Percentiles rank a stretch among this genome's conserved stretches.
These are phyloP conservation scores for Arctium minus DNA, from an alignment of 129 eudicot genomes.

Conservation along the genomic window DNA sequence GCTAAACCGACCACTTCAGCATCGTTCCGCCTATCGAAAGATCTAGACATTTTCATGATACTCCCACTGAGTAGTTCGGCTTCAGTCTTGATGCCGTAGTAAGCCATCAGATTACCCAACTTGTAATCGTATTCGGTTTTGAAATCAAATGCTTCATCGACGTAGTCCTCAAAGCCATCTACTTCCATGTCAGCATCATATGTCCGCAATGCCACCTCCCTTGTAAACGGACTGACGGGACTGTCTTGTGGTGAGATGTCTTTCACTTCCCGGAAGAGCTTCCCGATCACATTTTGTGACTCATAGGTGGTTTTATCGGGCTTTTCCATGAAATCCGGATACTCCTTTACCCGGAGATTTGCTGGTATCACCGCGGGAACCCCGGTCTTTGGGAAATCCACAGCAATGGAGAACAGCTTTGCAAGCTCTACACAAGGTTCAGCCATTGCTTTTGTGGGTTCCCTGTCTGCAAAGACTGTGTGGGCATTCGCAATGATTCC, in stretches of 20 bases:
- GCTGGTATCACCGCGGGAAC: constrained; percentile 79
- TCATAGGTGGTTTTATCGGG: constrained; percentile 66
- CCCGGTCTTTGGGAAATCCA: constrained; percentile 87
- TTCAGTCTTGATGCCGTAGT: constrained; percentile 75
- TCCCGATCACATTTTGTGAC: constrained; percentile 64
- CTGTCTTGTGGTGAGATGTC: constrained; percentile 45
- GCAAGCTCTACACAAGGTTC: constrained; percentile 63
- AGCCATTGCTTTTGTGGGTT: constrained; percentile 49
- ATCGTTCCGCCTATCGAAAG: constrained; percentile 68
- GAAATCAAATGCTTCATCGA: constrained; percentile 57
- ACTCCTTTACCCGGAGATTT: constrained; percentile 52
- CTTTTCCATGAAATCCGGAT: constrained; percentile 92
- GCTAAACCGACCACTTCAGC: constrained; percentile 72
- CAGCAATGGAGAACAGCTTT: constrained; percentile 65
- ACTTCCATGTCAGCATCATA: constrained; percentile 75
- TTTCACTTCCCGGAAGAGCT: constrained; percentile 69
- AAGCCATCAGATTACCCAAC: constrained; percentile 74
- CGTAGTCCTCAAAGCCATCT: constrained; percentile 47
- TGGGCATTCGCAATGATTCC: constrained; percentile 89
- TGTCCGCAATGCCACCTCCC: constrained; percentile 48
- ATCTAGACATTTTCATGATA: constrained; percentile 67
- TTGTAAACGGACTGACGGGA: constrained; percentile 41
- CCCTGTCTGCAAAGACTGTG: constrained; percentile 70
- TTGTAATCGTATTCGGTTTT: constrained; percentile 67
- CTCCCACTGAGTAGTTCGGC: constrained; percentile 82